phyloP scores from a whole-genome alignment of 2,329 filamentous ascomycete genomes.

The Penicillium sp. region DNA sequence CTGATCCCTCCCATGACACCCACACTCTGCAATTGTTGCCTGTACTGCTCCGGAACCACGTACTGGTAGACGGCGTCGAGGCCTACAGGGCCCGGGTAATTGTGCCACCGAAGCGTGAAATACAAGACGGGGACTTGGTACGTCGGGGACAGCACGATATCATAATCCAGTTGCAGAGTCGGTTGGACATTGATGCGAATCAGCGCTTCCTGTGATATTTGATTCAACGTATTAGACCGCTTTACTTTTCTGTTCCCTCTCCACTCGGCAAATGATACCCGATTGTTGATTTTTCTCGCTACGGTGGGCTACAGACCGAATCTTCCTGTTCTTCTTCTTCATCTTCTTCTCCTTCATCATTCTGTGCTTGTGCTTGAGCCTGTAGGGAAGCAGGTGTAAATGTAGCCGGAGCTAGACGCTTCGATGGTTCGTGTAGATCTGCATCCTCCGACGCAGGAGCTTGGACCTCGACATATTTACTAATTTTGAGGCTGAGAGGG shows the following conservation, averaged over 20 bases:
- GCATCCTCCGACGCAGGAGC: constrained; percentile 6
- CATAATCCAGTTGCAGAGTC: constrained; percentile 57
- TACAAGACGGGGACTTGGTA: constrained; percentile 71
- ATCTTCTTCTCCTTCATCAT: constrained; percentile 24
- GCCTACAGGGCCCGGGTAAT: constrained; percentile 50
- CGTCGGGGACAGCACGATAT: constrained; percentile 67
- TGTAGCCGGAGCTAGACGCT: neutral
- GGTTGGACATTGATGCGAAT: constrained; percentile 30
- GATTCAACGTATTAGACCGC: constrained; percentile 8
- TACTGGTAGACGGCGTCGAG: constrained; percentile 65
- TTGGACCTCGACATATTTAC: constrained; percentile 18
- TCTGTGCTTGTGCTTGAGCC: constrained; percentile 11
- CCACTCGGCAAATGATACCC: constrained; percentile 1
- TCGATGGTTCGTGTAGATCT: constrained; percentile 4
- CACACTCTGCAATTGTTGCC: constrained; percentile 52
- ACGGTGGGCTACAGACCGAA: constrained; percentile 16
- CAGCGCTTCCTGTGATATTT: constrained; percentile 35
- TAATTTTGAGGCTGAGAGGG: constrained; percentile 26
- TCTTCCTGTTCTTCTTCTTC: constrained; percentile 26
- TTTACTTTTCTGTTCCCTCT: neutral
- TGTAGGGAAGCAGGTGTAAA: neutral
- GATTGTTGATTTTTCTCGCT: neutral
- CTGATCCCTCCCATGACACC: constrained; percentile 69
- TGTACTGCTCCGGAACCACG: constrained; percentile 63
- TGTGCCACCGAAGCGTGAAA: constrained; percentile 60